Evolutionary conservation across 306 rosid genomes (phyloP), one percentile per base, ranked within the genome.

Genomic region (Hylodesmum podocarpum): DNA sequence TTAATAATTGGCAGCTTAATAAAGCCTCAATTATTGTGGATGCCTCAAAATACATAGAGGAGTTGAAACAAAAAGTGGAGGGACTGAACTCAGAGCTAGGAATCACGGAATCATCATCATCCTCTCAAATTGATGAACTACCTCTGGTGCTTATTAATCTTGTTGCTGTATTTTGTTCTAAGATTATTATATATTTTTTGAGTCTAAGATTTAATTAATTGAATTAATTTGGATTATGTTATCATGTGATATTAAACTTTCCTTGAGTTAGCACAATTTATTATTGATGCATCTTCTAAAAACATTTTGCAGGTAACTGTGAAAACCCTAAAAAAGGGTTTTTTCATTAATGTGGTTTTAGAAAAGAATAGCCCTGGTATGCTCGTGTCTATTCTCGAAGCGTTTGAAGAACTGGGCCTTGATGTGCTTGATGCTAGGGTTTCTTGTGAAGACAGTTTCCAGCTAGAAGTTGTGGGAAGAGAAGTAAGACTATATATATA

Each of bases 341-440:
- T 90, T 41, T 84, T 87, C 5, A 89, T 94, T 67, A 85, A 87
- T 43, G 98, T 91, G 58, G 67, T 80, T 69, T 79, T 89, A 14
- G 95, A 86, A 28, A 87, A 82, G 71, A 91, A 89, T 65, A 83
- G 86, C 40, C 93, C 97, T 0, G 93, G 96, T 41, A 82, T 94
- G 91, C 79, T 94, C 0, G 91, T 89, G 19, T 84, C 84, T 4
- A 84, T 94, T 66, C 87, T 94, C 0, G 91, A 91, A 87, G 97
- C 89, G 68, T 91, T 94, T 49, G 98, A 87, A 54, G 87, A 85
- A 51, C 71, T 94, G 24, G 93, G 94, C 22, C 97, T 91, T 70
- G 94, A 89, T 68, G 97, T 94, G 49, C 90, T 89, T 34, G 91
- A 94, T 81, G 98, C 98, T 78, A 89, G 88, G 91, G 94, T 90